Percentiles rank a stretch among this genome's conserved stretches.
phyloP scores from a whole-genome alignment of 2,329 filamentous ascomycete genomes.

The Grosmannia clavigera region DNA sequence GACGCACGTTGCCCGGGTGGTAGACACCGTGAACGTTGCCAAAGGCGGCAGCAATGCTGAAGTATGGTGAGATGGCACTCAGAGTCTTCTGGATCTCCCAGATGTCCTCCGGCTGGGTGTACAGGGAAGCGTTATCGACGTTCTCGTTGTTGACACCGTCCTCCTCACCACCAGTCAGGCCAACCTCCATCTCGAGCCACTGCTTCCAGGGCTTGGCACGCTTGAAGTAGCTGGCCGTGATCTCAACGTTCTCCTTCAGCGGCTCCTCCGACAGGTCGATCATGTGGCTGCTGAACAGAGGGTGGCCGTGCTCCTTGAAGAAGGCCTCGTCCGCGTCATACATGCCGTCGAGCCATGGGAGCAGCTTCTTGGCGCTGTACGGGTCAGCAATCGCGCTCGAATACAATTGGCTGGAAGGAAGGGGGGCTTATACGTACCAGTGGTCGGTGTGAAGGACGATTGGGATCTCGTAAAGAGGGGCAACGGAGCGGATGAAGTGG shows the following conservation, averaged over 20 bases:
- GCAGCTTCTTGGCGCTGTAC: constrained; percentile 89
- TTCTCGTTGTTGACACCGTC: constrained; percentile 83
- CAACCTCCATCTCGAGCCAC: constrained; percentile 96
- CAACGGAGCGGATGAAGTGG: constrained; percentile 83
- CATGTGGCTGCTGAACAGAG: constrained; percentile 91
- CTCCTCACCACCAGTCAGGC: constrained; percentile 55
- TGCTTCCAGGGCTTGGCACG: constrained; percentile 94
- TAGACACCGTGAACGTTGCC: constrained; percentile 99
- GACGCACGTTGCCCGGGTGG: constrained; percentile 66
- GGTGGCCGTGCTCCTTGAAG: constrained; percentile 87
- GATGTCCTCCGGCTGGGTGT: constrained; percentile 97
- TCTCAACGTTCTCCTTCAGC: constrained; percentile 82
- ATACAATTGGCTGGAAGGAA: not conserved
- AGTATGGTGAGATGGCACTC: constrained; percentile 79
- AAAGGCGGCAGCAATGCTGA: constrained; percentile 96
- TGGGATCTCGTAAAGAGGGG: constrained; percentile 77
- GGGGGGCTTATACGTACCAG: constrained; percentile 6
- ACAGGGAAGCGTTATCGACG: constrained; percentile 92
- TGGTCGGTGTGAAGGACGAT: constrained; percentile 95
- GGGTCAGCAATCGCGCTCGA: constrained; percentile 13
- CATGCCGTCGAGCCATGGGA: constrained; percentile 96
- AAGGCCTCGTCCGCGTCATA: constrained; percentile 85
- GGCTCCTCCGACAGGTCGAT: constrained; percentile 92
- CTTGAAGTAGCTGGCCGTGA: constrained; percentile 87
- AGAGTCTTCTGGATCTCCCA: constrained; percentile 82